Conservation (phyloP, 2,329 filamentous ascomycete genomes). For the Aspergillus neoniger region DNA sequence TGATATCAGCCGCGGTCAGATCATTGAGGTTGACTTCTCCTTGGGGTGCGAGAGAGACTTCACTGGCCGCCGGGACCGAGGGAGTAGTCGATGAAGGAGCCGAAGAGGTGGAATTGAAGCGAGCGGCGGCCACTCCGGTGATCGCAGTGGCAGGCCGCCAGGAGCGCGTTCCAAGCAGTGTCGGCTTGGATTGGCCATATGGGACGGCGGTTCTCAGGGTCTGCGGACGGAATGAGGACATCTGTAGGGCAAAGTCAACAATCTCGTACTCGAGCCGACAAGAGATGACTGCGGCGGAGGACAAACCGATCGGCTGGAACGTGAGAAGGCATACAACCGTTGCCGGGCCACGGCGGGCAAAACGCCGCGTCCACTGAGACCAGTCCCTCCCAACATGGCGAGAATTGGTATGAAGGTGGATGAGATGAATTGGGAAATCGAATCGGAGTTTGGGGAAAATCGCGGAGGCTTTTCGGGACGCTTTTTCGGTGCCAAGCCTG, state of each 20-base stretch:
- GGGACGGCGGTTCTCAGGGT: constrained; percentile 24
- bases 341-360: constrained; percentile 42
- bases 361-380: constrained; percentile 51
- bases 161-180: constrained; percentile 23
- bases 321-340: constrained; percentile 29
- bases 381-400: constrained; percentile 59
- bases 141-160: constrained; percentile 28
- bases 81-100: constrained; percentile 19
- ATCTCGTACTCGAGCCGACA: constrained; percentile 12
- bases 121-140: constrained; percentile 30
- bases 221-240: constrained; percentile 38
- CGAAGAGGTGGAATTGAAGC: constrained; percentile 42
- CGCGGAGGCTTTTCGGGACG: constrained; percentile 11
- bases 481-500: constrained; percentile 26
- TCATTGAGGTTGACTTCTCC: constrained; percentile 24
- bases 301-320: constrained; percentile 41
- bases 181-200: constrained; percentile 23
- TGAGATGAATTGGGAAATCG: constrained; percentile 8
- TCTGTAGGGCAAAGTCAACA: constrained; percentile 30
- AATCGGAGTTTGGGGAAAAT: constrained; percentile 6
- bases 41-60: constrained; percentile 13
- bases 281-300: not conserved
- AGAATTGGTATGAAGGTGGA: constrained; percentile 17
- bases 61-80: constrained; percentile 7
- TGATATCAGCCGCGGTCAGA: constrained; percentile 32